phyloP scores from a whole-genome alignment of 2,329 filamentous ascomycete genomes.

The Sporothrix euskadiensis region DNA sequence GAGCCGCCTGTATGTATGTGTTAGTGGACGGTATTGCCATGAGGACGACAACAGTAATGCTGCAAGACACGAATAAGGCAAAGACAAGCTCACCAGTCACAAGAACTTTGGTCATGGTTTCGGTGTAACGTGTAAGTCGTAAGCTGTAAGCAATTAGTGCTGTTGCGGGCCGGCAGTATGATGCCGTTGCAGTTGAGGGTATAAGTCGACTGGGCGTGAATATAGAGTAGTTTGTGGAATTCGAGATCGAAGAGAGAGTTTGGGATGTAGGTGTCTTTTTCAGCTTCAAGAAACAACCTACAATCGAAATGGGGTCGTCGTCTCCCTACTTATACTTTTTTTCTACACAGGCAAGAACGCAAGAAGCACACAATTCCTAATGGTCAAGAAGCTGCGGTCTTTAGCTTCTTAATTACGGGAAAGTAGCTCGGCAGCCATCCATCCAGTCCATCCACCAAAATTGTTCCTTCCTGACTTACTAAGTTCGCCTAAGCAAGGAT shows the following conservation, averaged over 20 bases:
- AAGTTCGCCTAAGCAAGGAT: not conserved
- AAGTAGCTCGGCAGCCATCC: not conserved
- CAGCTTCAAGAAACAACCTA: not conserved
- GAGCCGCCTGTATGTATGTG: conserved; percentile 47
- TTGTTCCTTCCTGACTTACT: not conserved
- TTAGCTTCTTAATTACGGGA: conserved; percentile 19
- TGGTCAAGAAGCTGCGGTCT: conserved; percentile 12
- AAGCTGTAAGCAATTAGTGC: conserved; percentile 11
- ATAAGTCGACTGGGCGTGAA: not conserved
- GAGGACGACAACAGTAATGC: not conserved
- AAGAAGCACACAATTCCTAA: not conserved
- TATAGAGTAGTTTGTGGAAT: not conserved
- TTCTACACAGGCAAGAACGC: not conserved
- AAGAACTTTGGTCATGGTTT: conserved; percentile 49
- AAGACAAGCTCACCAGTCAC: conserved; percentile 44
- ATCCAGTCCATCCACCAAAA: not conserved
- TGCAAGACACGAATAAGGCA: not conserved
- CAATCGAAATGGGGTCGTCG: not conserved
- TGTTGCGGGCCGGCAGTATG: not conserved
- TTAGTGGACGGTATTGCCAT: conserved; percentile 6
- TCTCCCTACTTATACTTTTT: conserved; percentile 4
- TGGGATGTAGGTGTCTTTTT: not conserved
- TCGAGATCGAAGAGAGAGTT: not conserved
- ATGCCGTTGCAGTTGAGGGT: not conserved
- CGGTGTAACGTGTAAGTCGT: not conserved